Evolutionary conservation across 2,329 filamentous ascomycete genomes (phyloP), one percentile per base, ranked within the genome.

Genomic region (Curvularia sp.): DNA sequence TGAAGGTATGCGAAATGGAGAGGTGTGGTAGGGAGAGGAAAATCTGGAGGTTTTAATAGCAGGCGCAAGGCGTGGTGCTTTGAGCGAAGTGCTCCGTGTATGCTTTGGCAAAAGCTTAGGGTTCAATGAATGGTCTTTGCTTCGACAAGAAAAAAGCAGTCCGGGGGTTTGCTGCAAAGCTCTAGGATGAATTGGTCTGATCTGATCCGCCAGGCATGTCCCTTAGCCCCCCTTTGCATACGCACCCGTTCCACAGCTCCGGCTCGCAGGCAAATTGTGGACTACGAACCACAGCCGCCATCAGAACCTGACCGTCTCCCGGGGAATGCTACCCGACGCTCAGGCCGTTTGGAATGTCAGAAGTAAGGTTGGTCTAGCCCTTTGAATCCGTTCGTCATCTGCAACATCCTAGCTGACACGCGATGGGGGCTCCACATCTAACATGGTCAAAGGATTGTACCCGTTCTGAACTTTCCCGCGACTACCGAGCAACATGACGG

Each of bases 151-250:
- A 59, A 60, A 60, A 59, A 55, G 44, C 54, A 50, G 54, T 52
- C 62, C 63, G 58, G 68, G 61, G 57, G 33, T 59, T 64, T 63
- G 61, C 58, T 59, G 57, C 53, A 59, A 33, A 63, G 60, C 64
- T 62, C 65, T 74, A 68, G 59, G 65, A 71, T 68, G 69, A 61
- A 66, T 67, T 73, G 69, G 64, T 61, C 62, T 70, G 65, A 58
- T 65, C 56, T 50, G 62, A 57, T 66, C 56, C 65, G 68, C 67
- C 63, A 63, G 64, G 61, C 64, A 60, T 58, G 49, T 46, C 49
- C 53, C 44, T 58, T 72, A 69, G 65, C 60, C 63, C 66, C 59
- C 59, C 67, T 64, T 71, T 67, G 70, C 69, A 70, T 68, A 68
- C 59, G 67, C 66, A 66, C 62, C 59, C 61, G 66, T 63, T 68